These are phyloP conservation scores for Nitzschia sp. DNA, from an alignment of 108 stramenopile species.

Conservation along the genomic window DNA sequence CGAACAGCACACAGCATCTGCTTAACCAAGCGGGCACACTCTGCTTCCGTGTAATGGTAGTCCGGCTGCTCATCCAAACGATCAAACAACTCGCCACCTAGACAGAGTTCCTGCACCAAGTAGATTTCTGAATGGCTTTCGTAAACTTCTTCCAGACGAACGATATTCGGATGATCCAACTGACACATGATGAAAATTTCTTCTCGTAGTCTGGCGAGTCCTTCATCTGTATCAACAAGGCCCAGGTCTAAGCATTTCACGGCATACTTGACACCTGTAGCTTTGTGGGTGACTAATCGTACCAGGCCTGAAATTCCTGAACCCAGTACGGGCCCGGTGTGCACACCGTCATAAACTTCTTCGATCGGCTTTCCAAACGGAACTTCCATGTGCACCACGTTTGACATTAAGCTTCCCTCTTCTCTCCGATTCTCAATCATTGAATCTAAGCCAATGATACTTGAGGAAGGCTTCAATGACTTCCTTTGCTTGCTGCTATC, in stretches of 20 bases:
- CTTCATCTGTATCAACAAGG: constrained; percentile 72
- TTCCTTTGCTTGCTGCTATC: constrained; percentile 23
- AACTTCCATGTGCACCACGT: constrained; percentile 83
- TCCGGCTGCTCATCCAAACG: constrained; percentile 88
- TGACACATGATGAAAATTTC: constrained; percentile 92
- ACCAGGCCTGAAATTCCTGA: constrained; percentile 83
- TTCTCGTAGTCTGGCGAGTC: constrained; percentile 73
- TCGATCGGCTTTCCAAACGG: constrained; percentile 89
- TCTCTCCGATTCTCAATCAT: constrained; percentile 60
- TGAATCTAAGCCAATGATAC: constrained; percentile 54
- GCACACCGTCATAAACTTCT: constrained; percentile 85
- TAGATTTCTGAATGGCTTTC: constrained; percentile 85
- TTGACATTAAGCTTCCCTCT: constrained; percentile 42
- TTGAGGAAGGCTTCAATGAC: constrained; percentile 40
- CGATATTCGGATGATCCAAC: constrained; percentile 89
- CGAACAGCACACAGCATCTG: constrained; percentile 90
- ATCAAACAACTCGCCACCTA: constrained; percentile 96
- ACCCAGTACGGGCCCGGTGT: constrained; percentile 80
- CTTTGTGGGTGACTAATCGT: constrained; percentile 68
- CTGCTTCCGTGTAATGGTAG: constrained; percentile 91
- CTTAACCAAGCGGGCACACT: constrained; percentile 86
- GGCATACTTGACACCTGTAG: constrained; percentile 74
- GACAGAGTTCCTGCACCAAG: constrained; percentile 92
- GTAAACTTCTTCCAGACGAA: constrained; percentile 82
- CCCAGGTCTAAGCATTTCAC: constrained; percentile 86